A percentile compares a stretch with the other conserved stretches of the same genome.
phyloP scores from a whole-genome alignment of 345 rosid species.

The Aurinia saxatilis region DNA sequence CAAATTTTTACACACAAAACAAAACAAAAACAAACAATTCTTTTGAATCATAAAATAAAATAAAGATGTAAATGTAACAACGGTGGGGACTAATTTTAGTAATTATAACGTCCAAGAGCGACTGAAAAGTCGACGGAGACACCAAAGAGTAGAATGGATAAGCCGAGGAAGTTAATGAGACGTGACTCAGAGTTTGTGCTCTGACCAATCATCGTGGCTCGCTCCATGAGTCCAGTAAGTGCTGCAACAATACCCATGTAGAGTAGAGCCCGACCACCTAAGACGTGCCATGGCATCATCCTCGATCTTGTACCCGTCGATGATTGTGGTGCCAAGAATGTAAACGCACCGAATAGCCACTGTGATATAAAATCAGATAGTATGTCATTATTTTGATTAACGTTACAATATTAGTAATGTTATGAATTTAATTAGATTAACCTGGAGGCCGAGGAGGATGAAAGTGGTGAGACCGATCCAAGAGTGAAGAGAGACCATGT shows the following conservation, averaged over 20 bases:
- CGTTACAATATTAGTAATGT: neutral
- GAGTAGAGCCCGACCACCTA: conserved; percentile 60
- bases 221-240: conserved; percentile 68
- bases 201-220: conserved; percentile 26
- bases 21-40: neutral
- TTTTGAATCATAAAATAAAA: neutral
- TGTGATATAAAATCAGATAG: conserved; percentile 10
- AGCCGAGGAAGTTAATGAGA: conserved; percentile 61
- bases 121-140: conserved; percentile 71
- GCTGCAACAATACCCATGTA: conserved; percentile 78
- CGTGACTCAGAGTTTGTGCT: conserved; percentile 37
- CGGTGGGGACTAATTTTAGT: neutral
- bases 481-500: conserved; percentile 70
- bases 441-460: conserved; percentile 62
- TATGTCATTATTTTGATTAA: neutral
- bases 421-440: conserved; percentile 6
- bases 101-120: conserved; percentile 53
- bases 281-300: conserved; percentile 65
- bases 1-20: conserved; percentile 14
- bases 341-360: conserved; percentile 61
- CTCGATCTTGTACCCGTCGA: conserved; percentile 6
- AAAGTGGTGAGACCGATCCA: conserved; percentile 77
- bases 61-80: neutral
- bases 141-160: conserved; percentile 66
- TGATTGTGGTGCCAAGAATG: conserved; percentile 35